These are phyloP conservation scores for Tilletia caries DNA, from an alignment of 1,284 basidiomycete species.

Conservation along the genomic window DNA sequence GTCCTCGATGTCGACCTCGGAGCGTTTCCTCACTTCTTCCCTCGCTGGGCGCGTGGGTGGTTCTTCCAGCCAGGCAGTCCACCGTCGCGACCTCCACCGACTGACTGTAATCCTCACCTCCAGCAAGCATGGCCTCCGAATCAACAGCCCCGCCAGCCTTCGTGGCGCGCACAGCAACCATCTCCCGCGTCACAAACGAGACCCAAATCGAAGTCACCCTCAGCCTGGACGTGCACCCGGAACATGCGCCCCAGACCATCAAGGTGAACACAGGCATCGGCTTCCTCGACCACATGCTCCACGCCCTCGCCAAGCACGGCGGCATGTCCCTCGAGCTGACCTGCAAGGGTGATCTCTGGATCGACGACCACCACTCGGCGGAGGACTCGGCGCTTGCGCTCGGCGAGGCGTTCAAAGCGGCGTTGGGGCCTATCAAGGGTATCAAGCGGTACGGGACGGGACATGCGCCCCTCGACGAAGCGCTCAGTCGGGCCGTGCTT, in stretches of 20 bases:
- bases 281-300: conserved; percentile 78
- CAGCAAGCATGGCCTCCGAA: background rate
- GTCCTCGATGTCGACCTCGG: background rate
- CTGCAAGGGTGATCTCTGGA: conserved; percentile 92
- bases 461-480: conserved; percentile 91
- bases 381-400: conserved; percentile 89
- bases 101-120: too few relatives aligned
- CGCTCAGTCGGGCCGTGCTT: conserved; percentile 84
- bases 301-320: conserved; percentile 54
- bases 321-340: conserved; percentile 71
- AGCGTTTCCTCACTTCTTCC: background rate
- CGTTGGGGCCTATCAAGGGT: conserved; percentile 87
- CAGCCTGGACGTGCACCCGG: conserved; percentile 75
- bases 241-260: conserved; percentile 69
- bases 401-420: conserved; percentile 90
- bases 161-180: conserved; percentile 62
- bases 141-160: conserved; percentile 19
- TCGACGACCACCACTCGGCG: conserved; percentile 98
- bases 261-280: conserved; percentile 91
- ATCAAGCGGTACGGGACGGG: conserved; percentile 94
- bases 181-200: conserved; percentile 86
- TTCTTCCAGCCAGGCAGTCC: too few relatives aligned
- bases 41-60: too few relatives aligned
- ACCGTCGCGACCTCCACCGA: too few relatives aligned
- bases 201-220: conserved; percentile 81